Evolutionary conservation across 768 basidiomycete species (phyloP), one percentile per base, ranked within the genome.

Genomic region (Suillus sp.): DNA sequence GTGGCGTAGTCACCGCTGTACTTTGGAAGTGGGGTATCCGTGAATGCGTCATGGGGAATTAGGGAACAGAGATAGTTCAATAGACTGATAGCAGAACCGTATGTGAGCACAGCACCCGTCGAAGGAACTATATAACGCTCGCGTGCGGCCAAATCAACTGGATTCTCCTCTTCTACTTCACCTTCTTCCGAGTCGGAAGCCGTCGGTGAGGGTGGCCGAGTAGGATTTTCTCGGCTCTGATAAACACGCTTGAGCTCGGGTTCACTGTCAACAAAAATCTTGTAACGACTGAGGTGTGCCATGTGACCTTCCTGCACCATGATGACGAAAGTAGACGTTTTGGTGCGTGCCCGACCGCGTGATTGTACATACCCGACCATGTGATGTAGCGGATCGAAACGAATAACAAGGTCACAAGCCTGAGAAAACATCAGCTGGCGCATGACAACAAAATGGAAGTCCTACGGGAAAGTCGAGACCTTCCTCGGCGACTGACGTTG

Each of bases 321-420:
- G 35, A 95, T 82, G 50, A 95, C 79, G 68, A 92, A 96, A 2
- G 86, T 88, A 1, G 93, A 93, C 0, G 84, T 79, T 62, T 85
- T 84, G 64, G 87, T 89, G 53, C 95, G 81, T 0, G 95, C 94
- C 14, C 95, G 83, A 43, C 95, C 95, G 32, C 95, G 87, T 22
- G 92, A 94, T 73, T 96, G 95, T 47, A 96, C 85, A 68, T 96
- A 96, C 56, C 89, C 90, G 22, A 90, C 88, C 84, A 95, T 88
- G 65, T 93, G 92, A 45, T 89, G 84, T 9, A 95, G 78, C 7
- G 85, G 79, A 70, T 96, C 93, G 68, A 94, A 95, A 6, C 94
- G 91, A 67, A 96, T 82, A 51, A 95, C 91, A 9, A 95, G 79
- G 70, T 93, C 91, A 73, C 93, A 95, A 13, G 89, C 89, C 90